phyloP scores from a whole-genome alignment of 176 grass and related monocot species.

The Alopecurus myosuroides region DNA sequence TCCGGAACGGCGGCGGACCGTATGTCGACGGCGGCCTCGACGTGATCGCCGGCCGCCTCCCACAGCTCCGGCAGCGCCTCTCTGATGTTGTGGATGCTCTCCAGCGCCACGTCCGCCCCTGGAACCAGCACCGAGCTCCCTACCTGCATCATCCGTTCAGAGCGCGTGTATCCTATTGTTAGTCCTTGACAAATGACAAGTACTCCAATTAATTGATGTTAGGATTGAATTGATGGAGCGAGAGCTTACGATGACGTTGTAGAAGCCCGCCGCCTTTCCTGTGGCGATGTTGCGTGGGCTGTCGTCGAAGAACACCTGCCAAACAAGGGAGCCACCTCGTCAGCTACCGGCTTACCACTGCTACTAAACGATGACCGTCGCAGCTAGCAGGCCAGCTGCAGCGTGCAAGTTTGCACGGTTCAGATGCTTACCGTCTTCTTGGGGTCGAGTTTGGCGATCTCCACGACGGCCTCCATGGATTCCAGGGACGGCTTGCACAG shows the following conservation, averaged over 20 bases:
- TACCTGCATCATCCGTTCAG: conserved; percentile 40
- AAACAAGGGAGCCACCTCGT: background rate
- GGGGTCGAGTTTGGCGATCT: conserved; percentile 68
- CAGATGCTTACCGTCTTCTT: conserved; percentile 54
- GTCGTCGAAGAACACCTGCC: conserved; percentile 92
- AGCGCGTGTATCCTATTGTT: background rate
- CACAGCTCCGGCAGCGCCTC: conserved; percentile 92
- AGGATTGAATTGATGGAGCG: background rate
- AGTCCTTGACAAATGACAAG: background rate
- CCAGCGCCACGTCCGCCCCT: conserved; percentile 78
- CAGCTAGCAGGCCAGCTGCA: too few relatives aligned
- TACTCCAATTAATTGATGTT: background rate
- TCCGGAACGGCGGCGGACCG: conserved; percentile 39
- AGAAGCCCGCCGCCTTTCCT: conserved; percentile 77
- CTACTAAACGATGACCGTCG: background rate
- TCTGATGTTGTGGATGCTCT: conserved; percentile 96
- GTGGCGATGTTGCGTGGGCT: conserved; percentile 80
- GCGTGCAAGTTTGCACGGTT: background rate
- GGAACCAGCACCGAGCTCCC: conserved; percentile 65
- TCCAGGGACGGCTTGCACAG: conserved; percentile 86
- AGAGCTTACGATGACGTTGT: conserved; percentile 69
- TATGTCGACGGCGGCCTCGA: conserved; percentile 40
- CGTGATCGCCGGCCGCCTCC: conserved; percentile 41
- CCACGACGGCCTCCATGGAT: conserved; percentile 77
- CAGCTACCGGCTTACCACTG: background rate